Conservation (phyloP, 495 filamentous ascomycete genomes). For the Penicillium psychrofluorescens region DNA sequence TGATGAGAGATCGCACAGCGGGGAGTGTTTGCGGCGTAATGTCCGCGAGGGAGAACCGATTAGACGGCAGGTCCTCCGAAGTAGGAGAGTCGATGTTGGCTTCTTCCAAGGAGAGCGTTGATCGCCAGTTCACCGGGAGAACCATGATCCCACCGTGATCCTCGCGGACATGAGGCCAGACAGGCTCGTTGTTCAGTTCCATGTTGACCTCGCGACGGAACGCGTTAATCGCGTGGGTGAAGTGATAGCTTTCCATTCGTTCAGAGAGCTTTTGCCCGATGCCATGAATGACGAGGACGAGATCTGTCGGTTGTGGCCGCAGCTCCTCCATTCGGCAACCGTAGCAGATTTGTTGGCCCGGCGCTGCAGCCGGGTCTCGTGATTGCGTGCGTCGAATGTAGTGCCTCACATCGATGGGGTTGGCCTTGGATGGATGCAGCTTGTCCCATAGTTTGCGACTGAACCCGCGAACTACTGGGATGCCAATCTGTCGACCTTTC, state of each 20-base stretch:
- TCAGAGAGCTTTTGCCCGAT: conserved; percentile 98
- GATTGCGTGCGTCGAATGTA: conserved; percentile 36
- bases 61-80: conserved; percentile 42
- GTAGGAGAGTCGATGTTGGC: conserved; percentile 44
- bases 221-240: conserved; percentile 88
- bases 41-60: conserved; percentile 72
- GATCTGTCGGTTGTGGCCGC: conserved; percentile 70
- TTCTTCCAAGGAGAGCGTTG: conserved; percentile 77
- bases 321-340: conserved; percentile 52
- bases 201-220: conserved; percentile 83
- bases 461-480: conserved; percentile 84
- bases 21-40: conserved; percentile 90
- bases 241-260: conserved; percentile 90
- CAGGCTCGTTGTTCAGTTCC: conserved; percentile 65
- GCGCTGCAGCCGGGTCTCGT: conserved; percentile 13
- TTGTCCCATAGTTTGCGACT: conserved; percentile 68
- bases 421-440: conserved; percentile 57
- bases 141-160: conserved; percentile 68
- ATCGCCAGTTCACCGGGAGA: conserved; percentile 83
- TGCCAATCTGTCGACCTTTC: conserved; percentile 73
- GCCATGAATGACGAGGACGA: conserved; percentile 86
- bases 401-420: conserved; percentile 38
- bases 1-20: conserved; percentile 80
- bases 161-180: conserved; percentile 66
- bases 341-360: conserved; percentile 36